These are phyloP conservation scores for Ilex paraguariensis DNA, from an alignment of 305 asterid genomes.

Conservation along the genomic window DNA sequence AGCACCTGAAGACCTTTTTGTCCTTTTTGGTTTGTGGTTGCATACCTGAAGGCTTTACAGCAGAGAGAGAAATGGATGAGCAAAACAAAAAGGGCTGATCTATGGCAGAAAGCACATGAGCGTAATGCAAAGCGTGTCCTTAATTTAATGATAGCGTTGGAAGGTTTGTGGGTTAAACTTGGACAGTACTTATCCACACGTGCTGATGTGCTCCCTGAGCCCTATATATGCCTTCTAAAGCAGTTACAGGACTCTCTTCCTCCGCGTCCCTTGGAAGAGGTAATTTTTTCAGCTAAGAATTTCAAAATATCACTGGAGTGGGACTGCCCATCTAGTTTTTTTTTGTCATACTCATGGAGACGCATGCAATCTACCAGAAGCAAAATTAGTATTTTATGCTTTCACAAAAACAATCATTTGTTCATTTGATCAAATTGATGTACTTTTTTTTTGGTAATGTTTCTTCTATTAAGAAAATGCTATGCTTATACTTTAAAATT, in stretches of 20 bases:
- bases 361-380: background rate
- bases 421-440: slow-evolving; percentile 12
- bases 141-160: slow-evolving; percentile 66
- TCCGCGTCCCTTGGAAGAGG: slow-evolving; percentile 90
- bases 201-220: slow-evolving; percentile 96
- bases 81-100: slow-evolving; percentile 54
- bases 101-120: slow-evolving; percentile 96
- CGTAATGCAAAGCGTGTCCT: slow-evolving; percentile 92
- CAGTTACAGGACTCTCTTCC: slow-evolving; percentile 98
- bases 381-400: too few relatives aligned
- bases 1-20: slow-evolving; percentile 17
- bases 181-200: slow-evolving; percentile 98
- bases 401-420: slow-evolving; percentile 7
- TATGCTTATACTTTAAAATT: too few relatives aligned
- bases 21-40: slow-evolving; percentile 15
- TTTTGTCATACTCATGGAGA: background rate
- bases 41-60: slow-evolving; percentile 58
- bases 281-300: slow-evolving; percentile 11
- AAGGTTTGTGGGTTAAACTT: slow-evolving; percentile 98
- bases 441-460: too few relatives aligned
- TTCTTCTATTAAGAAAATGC: too few relatives aligned
- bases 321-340: slow-evolving; percentile 8
- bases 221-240: slow-evolving; percentile 75
- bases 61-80: slow-evolving; percentile 80
- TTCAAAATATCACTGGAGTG: background rate